phyloP scores from a whole-genome alignment of 1,284 basidiomycete genomes.

The Heliocybe sulcata region DNA sequence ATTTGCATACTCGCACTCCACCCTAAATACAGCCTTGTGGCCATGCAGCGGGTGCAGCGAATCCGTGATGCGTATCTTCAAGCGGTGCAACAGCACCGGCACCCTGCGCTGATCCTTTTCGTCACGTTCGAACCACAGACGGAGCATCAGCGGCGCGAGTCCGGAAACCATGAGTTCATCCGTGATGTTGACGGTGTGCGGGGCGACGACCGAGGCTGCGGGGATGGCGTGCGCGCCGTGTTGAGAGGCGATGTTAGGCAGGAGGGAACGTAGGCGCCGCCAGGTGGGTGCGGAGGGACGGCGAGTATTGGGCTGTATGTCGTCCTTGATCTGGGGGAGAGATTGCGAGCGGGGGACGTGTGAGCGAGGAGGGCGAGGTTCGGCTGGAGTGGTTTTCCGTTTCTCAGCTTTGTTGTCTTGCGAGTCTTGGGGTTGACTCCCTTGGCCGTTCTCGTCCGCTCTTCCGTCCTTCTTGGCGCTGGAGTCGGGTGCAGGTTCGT shows the following conservation, averaged over 20 bases:
- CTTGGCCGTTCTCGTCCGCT: conserved; percentile 7
- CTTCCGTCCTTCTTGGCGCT: conserved; percentile 14
- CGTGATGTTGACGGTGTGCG: conserved; percentile 65
- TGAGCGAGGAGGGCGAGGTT: not conserved
- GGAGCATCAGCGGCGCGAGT: conserved; percentile 77
- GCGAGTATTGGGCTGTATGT: not conserved
- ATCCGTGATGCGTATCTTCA: conserved; percentile 81
- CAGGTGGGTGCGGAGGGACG: conserved; percentile 34
- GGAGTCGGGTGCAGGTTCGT: conserved; percentile 28
- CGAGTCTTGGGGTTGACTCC: conserved; percentile 7
- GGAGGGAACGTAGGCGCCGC: conserved; percentile 52
- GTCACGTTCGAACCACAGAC: conserved; percentile 89
- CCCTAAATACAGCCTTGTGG: conserved; percentile 80
- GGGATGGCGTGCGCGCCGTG: conserved; percentile 13
- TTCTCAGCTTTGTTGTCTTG: not conserved
- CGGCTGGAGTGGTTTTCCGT: not conserved
- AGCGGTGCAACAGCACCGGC: conserved; percentile 82
- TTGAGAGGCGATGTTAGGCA: conserved; percentile 44
- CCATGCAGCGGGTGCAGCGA: conserved; percentile 77
- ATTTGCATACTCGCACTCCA: conserved; percentile 96
- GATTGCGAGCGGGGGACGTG: conserved; percentile 27
- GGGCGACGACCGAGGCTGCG: conserved; percentile 41
- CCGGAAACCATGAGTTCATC: conserved; percentile 83
- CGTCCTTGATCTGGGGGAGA: conserved; percentile 29
- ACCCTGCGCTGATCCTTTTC: conserved; percentile 82